Base-by-base conservation (phyloP, 805 yeast genomes). In the Brettanomyces naardenensis region DNA sequence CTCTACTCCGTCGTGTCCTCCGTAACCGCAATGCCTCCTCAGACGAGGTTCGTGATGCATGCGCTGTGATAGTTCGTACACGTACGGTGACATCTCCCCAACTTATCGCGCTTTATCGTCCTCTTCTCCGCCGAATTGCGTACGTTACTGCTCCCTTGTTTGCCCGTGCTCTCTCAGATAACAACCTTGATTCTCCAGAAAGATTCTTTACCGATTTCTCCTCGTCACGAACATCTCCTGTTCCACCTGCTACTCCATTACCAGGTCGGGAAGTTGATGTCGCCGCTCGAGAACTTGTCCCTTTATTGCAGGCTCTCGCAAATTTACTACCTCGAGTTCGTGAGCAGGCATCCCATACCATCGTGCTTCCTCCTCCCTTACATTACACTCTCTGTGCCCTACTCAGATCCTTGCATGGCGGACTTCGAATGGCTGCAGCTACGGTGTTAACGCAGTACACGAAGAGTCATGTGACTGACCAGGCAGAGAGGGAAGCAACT, bases 371-470 rank as follows among this genome's bases (percentile, higher is more conserved):
- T 0, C 35, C 41, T 18, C 55, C 61, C 23, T 31, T 58, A 15
- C 52, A 51, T 22, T 57, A 53, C 39, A 48, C 50, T 10, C 33
- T 57, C 19, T 45, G 49, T 9, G 41, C 56, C 9, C 45, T 54
- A 17, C 41, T 58, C 28, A 45, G 45, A 20, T 41, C 49, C n/a
- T 52, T 49, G 31, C 45, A 52, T 34, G 31, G 44, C 31, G 47
- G 48, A 27, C 26, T 57, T 28, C 47, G 49, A 30, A 42, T 53
- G 32, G 50, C 59, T 17, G 39, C 59, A 1, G 40, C 51, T 32
- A 57, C 54, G 35, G 54, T 56, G n/a, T 42, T 58, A 13, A 48
- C 49, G 6, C 49, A 50, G 11, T 57, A 57, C 23, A 32, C 56
- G 5, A 51, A 35, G 28, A 27, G 45, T 13, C 51, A 44, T 39